Conservation (phyloP, 306 rosid genomes). For the Lathyrus oleraceus region DNA sequence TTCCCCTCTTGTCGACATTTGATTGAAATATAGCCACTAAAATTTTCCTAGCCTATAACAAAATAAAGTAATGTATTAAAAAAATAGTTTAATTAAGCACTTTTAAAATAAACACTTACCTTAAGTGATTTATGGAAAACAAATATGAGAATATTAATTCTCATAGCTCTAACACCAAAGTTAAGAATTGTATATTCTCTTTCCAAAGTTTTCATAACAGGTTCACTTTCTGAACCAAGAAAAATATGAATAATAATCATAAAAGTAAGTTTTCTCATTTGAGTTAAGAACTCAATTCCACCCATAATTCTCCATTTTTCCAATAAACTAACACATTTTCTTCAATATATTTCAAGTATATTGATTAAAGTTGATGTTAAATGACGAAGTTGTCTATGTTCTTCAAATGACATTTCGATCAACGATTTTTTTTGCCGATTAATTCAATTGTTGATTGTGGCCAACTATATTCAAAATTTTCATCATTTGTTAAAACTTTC, state of each 20-base stretch:
- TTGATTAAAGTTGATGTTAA: conserved; percentile 74
- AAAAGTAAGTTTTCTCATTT: conserved; percentile 60
- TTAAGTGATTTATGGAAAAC: conserved; percentile 67
- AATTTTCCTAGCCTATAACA: conserved; percentile 55
- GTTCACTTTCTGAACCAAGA: conserved; percentile 59
- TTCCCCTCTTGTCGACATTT: conserved; percentile 52
- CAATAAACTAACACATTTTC: conserved; percentile 43
- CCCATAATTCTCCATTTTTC: conserved; percentile 65
- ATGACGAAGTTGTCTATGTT: conserved; percentile 70
- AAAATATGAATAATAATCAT: conserved; percentile 65
- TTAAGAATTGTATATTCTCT: conserved; percentile 63
- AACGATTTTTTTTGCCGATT: conserved; percentile 76
- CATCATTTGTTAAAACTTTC: conserved; percentile 75
- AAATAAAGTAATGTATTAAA: not conserved
- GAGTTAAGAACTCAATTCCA: conserved; percentile 63
- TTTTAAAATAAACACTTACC: conserved; percentile 31
- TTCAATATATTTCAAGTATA: conserved; percentile 63
- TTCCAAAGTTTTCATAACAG: conserved; percentile 59
- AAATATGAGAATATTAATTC: conserved; percentile 70
- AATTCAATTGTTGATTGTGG: conserved; percentile 64
- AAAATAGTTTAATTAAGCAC: not conserved
- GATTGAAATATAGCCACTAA: conserved; percentile 54
- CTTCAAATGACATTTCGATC: conserved; percentile 56
- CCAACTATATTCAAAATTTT: conserved; percentile 67
- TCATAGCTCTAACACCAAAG: conserved; percentile 74